Evolutionary conservation across 352 stramenopile genomes (phyloP), one percentile per base, ranked within the genome.

Genomic region (Thraustochytrium sp.): DNA sequence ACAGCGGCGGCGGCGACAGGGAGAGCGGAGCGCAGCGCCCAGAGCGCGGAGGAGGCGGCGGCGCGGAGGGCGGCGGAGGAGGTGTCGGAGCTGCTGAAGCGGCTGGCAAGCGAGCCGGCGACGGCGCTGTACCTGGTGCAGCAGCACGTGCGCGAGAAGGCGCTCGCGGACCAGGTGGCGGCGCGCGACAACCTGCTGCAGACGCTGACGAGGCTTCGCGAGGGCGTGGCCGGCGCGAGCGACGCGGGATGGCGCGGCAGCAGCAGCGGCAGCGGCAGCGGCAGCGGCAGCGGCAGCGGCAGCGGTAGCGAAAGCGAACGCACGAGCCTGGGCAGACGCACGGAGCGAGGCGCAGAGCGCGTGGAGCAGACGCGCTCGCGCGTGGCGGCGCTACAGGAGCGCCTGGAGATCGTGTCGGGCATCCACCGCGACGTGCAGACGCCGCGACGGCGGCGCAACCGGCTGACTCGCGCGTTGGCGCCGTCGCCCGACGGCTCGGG

Each of bases 361-460:
- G 55, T 65, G 26, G 55, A 29, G 18, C 13, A 65, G 55, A 13
- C 26, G 13, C 26, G 13, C 0, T 21, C 13, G 18, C 55, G 55
- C 55, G 26, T 65, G 0, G 18, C 18, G 13, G 59, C 46, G 34
- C 59, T 72, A 18, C 59, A 72, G 40, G 59, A 72, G 59, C 59
- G 59, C 29, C 59, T 72, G 34, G 59, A 72, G n/a, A 72, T 72
- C 26, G 59, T 72, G 9, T 72, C 59, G 8, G 26, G 40, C 9
- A 72, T 72, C 36, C 59, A 72, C 59, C 59, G 59, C 40, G 59
- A 72, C 40, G 59, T 72, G 59, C 59, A 44, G 18, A 55, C 11
- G 11, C 11, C 11, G 26, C 51, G n/a, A n/a, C n/a, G n/a, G n/a
- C n/a, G n/a, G n/a, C n/a, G n/a, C n/a, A n/a, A n/a, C n/a, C n/a